These are phyloP conservation scores for Nicotiana attenuata DNA, from an alignment of 257 asterid genomes.

Conservation along the genomic window DNA sequence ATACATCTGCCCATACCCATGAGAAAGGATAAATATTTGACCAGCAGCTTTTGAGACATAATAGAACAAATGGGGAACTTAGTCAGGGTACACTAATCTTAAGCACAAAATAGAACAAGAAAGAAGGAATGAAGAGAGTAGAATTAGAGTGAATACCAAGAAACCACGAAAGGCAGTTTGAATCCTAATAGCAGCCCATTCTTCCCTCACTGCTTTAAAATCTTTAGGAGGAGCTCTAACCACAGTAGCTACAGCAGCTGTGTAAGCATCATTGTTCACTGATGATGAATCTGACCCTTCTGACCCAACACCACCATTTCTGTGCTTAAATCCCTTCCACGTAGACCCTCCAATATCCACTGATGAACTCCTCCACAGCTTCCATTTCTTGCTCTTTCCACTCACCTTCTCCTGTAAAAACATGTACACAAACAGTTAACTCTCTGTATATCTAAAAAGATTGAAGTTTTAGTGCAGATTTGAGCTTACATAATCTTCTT, in stretches of 20 bases:
- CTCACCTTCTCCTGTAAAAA: slow-evolving; percentile 45
- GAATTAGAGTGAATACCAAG: slow-evolving; percentile 38
- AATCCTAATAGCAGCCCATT: slow-evolving; percentile 95
- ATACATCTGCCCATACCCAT: no score
- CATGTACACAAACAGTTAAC: not conserved
- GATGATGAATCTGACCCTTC: slow-evolving; percentile 55
- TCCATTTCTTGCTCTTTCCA: slow-evolving; percentile 84
- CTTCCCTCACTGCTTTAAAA: slow-evolving; percentile 68
- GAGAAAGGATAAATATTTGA: not conserved
- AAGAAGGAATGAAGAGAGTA: not conserved
- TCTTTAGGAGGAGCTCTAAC: slow-evolving; percentile 88
- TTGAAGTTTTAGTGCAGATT: not conserved
- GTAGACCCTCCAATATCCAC: slow-evolving; percentile 48
- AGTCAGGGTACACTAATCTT: not conserved
- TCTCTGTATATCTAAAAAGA: not conserved
- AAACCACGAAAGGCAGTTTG: slow-evolving; percentile 92
- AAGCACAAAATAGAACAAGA: not conserved
- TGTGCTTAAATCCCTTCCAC: slow-evolving; percentile 52
- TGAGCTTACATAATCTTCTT: slow-evolving; percentile 66
- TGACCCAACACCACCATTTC: slow-evolving; percentile 29
- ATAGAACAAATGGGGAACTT: not conserved
- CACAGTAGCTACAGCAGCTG: slow-evolving; percentile 83
- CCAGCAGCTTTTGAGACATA: not conserved
- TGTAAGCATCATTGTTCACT: slow-evolving; percentile 54
- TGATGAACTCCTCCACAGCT: slow-evolving; percentile 63